Base-by-base conservation (phyloP, 345 rosid genomes). In the Bretschneidera sinensis region DNA sequence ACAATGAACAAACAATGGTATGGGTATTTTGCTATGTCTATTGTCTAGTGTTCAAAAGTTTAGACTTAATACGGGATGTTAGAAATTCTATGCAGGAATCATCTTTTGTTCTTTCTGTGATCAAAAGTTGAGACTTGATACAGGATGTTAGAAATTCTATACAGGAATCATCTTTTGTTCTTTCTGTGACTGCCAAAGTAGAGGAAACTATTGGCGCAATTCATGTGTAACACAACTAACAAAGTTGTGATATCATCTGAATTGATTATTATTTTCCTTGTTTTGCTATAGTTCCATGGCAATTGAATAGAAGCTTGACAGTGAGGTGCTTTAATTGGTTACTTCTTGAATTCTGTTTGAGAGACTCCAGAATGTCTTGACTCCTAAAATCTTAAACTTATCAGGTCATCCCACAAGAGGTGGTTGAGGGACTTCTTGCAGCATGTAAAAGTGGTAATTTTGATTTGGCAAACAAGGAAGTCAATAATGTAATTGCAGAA, bases 381-480 rank as follows among this genome's bases (percentile, higher is more conserved):
- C 33, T 21, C 22, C 43, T 47, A 43, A 21, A 17, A 10, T 55
- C 48, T 52, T 23, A 51, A 62, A 21, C 62, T 62, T 56, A 48
- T 63, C 79, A 91, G 97, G 90, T 81, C 54, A 77, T 91, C 62
- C 97, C 96, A 17, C 50, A 23, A 18, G 95, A 85, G 77, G 84
- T 87, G 43, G 86, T 84, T 24, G 70, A 61, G 45, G 74, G 81
- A 57, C 76, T 88, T 76, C 79, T 83, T 67, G 59, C 65, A 35
- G 81, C 89, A 48, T 95, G 99, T 81, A 86, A 74, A 77, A 86
- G 84, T 51, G 89, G 95, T 15, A 81, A 95, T 71, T 91, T 95
- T 61, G 99, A 95, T 78, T 57, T 76, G 78, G 96, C 92, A 17
- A 83, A 86, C 76, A 86, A 83, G 74, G 95, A 86, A 79, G 99